Evolutionary conservation across 2,329 filamentous ascomycete genomes (phyloP), one percentile per base, ranked within the genome.

Genomic region (Fusarium sp.): DNA sequence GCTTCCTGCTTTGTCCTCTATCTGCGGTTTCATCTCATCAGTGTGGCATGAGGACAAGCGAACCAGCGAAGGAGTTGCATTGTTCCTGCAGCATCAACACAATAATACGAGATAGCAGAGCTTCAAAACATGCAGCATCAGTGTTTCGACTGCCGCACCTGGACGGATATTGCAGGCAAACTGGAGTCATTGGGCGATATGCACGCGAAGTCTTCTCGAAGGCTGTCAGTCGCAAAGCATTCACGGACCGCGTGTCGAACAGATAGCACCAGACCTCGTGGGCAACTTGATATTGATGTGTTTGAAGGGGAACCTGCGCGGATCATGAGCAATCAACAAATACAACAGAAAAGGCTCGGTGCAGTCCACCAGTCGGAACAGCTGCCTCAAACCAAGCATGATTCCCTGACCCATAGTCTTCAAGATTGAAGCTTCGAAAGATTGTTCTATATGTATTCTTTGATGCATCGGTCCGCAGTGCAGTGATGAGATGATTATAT

Each of bases 121-220:
- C 23, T 45, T 28, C 55, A 67, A 67, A 37, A 41, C 57, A 65
- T 56, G 39, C 50, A 50, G 58, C 49, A 61, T 53, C 48, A 56
- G 57, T 63, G 56, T 39, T 42, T 55, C 57, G 61, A 41, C 31
- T 51, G 28, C 41, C 43, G 51, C 54, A 70, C 51, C 28, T 42
- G 43, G 34, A 43, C 60, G 54, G 50, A 61, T 46, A 56, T 52
- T 28, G 53, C 45, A 70, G 50, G 58, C 67, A 69, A 73, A 68
- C 67, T 44, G 56, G 48, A 62, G 39, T 57, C 52, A 49, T 57
- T 57, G 56, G 62, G 59, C 66, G 50, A 55, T 34, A 55, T 65
- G 70, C 67, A 67, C 50, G 62, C 66, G 50, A 67, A 63, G 49
- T 52, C 44, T 76, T 75, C 75, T 76, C 65, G 75, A 73, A 74